Base-by-base conservation (phyloP, 1,139 yeast genomes). In the Sugiyamaella grinbergsii region DNA sequence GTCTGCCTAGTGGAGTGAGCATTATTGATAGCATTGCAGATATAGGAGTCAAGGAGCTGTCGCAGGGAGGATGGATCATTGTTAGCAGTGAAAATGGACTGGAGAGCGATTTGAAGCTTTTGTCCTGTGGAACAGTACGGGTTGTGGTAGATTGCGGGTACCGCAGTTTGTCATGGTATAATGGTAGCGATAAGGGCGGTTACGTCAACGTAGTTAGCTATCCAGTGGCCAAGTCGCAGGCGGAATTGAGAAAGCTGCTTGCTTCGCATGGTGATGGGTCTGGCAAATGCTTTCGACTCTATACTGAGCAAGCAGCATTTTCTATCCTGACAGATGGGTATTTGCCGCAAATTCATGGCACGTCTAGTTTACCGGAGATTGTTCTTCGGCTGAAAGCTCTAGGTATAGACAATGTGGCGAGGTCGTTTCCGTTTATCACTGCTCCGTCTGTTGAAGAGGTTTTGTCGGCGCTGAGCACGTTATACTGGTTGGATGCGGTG, bases 141-240 rank as follows among this genome's bases (percentile, higher is more conserved):
- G 87, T 83, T 64, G 96, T 88, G 46, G 89, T 88, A 47, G 96
- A 88, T 66, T 93, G 95, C 2, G 96, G 96, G 2, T 87, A 85
- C 22, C 24, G 42, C 15, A 24, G 42, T 20, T 8, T 33, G 13
- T 7, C 47, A 20, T 32, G 45, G 53, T n/a, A 40, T 44, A 22
- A 33, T 39, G 22, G 31, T 42, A 33, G 13, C 16, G 3, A 29
- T 33, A 19, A 39, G n/a, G n/a, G n/a, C n/a, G n/a, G n/a, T n/a
- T n/a, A n/a, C n/a, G n/a, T 16, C 16, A 24, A 22, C 13, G 13
- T 15, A 6, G 38, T 51, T 11, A 47, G 36, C 15, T 44, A 44
- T 11, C 61, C 63, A 0, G 53, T 61, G 2, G 55, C 65, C 6
- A 52, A 50, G 37, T 47, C 54, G 3, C 54, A 55, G 18, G 58